Conservation (phyloP, 75 land plant species). For the Picea sitchensis region DNA sequence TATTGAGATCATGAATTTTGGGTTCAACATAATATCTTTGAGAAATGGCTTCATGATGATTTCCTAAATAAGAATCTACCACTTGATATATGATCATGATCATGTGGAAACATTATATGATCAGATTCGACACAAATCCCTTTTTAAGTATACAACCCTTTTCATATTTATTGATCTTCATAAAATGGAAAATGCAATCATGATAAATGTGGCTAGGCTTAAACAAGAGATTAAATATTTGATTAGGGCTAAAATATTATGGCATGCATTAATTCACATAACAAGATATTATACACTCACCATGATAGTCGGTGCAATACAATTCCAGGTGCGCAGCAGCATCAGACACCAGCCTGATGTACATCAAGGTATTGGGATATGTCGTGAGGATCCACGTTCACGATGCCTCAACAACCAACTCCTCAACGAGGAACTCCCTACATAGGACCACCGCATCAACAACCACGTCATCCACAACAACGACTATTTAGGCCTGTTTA, state of each 20-base stretch:
- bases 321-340: not conserved
- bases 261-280: slow-evolving; percentile 79
- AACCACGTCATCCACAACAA: too few relatives aligned
- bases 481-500: too few relatives aligned
- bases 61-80: slow-evolving; percentile 68
- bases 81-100: slow-evolving; percentile 88
- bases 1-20: too few relatives aligned
- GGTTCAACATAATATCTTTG: too few relatives aligned
- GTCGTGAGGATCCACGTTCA: too few relatives aligned
- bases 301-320: slow-evolving; percentile 94
- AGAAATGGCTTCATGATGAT: too few relatives aligned
- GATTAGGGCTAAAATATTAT: slow-evolving; percentile 82
- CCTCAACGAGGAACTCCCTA: too few relatives aligned
- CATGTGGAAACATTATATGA: slow-evolving; percentile 89
- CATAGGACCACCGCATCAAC: too few relatives aligned
- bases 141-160: slow-evolving; percentile 90
- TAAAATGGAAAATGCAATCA: slow-evolving; percentile 95
- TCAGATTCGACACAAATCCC: slow-evolving; percentile 88
- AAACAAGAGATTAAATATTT: slow-evolving; percentile 94
- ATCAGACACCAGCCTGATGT: too few relatives aligned
- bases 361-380: too few relatives aligned
- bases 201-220: slow-evolving; percentile 69
- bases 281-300: slow-evolving; percentile 90
- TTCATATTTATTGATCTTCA: slow-evolving; percentile 92
- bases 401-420: too few relatives aligned